A percentile compares a stretch with the other conserved stretches of the same genome.
Evolutionary conservation across 345 rosid genomes (phyloP).

Genomic region (Citrus cavaleriei): DNA sequence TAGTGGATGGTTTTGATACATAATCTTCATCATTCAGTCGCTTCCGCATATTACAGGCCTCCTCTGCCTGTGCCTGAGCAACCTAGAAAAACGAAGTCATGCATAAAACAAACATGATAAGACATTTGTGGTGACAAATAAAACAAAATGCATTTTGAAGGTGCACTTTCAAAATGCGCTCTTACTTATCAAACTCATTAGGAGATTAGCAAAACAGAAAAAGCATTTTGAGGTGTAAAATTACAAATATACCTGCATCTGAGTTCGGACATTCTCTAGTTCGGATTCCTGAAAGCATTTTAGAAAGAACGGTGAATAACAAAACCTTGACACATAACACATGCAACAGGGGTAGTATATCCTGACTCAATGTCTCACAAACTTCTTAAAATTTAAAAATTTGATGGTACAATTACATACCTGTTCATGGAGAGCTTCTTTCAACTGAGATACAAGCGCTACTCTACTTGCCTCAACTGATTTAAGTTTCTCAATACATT

Average conservation of each 20-base stretch:
- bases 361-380: neutral
- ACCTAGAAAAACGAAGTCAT: constrained; percentile 39
- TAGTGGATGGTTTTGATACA: constrained; percentile 29
- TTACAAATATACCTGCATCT: constrained; percentile 59
- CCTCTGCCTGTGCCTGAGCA: constrained; percentile 72
- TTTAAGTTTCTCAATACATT: constrained; percentile 75
- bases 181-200: neutral
- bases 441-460: constrained; percentile 74
- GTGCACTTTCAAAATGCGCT: neutral
- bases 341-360: neutral
- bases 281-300: constrained; percentile 63
- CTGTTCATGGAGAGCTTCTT: constrained; percentile 80
- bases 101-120: neutral
- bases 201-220: neutral
- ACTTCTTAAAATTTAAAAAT: neutral
- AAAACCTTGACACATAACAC: neutral
- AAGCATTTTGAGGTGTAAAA: neutral
- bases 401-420: constrained; percentile 22
- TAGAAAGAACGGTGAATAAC: neutral
- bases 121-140: neutral
- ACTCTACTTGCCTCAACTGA: constrained; percentile 70
- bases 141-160: neutral
- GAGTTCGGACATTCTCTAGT: constrained; percentile 78
- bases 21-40: constrained; percentile 54
- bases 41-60: constrained; percentile 66